Base-by-base conservation (phyloP, 2,329 filamentous ascomycete genomes). In the Ciborinia camelliae region DNA sequence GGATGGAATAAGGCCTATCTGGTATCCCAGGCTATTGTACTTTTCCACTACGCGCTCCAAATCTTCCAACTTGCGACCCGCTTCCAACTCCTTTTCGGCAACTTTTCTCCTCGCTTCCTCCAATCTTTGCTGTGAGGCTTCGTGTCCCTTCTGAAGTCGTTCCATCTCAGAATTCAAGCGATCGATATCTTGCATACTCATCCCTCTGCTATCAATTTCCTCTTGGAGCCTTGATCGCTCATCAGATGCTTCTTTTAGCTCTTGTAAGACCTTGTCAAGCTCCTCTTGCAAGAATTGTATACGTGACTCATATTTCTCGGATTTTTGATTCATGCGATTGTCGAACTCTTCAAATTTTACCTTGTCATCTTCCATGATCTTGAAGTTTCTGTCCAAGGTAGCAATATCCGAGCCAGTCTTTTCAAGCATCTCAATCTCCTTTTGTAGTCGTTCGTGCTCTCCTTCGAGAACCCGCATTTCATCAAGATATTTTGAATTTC, bases 171-270 rank as follows among this genome's bases (percentile, higher is more conserved):
- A 89, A 71, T 92, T 97, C 94, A 99, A 97, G 77, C 95, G 92
- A 82, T 99, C 95, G 75, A 99, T 98, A 83, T 99, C 95, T 79
- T 95, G 90, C 79, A 97, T 96, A 73, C 92, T 96, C 75, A 99
- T 93, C 2, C 95, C 95, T 75, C 96, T 92, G 71, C 90, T 88
- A 76, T 98, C 95, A 35, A 99, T 92, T 37, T 90, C 88, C 66
- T 89, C 87, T 76, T 98, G 94, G 12, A 99, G 82, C 37, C 84
- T 83, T 50, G 86, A 80, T 67, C 92, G 87, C 76, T 99, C 95
- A 20, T 90, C 87, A 69, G 98, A 93, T 0, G 90, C 90, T 71
- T 91, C 90, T 65, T 85, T 83, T 41, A 96, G 80, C 72, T 97
- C 92, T 10, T 83, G 79, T 62, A 88, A 81, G 28, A 92, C 84